phyloP scores from a whole-genome alignment of 768 basidiomycete genomes.

The Filobasidium wieringae region DNA sequence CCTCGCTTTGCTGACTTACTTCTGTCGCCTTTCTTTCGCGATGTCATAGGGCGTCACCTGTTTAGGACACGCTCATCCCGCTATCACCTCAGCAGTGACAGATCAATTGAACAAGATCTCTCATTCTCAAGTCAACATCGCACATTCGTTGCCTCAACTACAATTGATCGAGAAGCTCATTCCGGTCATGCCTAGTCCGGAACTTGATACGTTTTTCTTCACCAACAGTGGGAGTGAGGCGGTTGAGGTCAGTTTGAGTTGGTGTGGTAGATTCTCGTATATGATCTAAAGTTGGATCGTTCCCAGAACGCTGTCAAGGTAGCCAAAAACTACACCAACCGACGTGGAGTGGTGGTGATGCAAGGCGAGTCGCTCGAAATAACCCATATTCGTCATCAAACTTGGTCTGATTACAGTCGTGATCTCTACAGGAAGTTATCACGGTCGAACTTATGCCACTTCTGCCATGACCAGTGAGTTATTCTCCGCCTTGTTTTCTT shows the following conservation, averaged over 20 bases:
- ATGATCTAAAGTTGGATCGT: no score
- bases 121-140: conserved; percentile 54
- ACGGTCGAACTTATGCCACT: conserved; percentile 84
- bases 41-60: background rate
- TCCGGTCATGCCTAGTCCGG: conserved; percentile 79
- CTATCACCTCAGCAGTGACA: conserved; percentile 27
- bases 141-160: conserved; percentile 74
- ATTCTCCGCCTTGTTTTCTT: background rate
- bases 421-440: conserved; percentile 46
- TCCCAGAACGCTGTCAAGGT: conserved; percentile 63
- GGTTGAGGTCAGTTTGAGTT: conserved; percentile 35
- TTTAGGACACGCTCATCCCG: conserved; percentile 29
- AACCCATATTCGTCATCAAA: background rate
- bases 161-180: conserved; percentile 72
- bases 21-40: conserved; percentile 54
- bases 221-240: conserved; percentile 96
- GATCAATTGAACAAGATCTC: conserved; percentile 27
- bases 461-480: conserved; percentile 68
- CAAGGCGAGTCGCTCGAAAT: conserved; percentile 47
- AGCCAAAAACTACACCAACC: conserved; percentile 61
- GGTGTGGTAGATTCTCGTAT: background rate
- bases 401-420: background rate
- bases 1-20: conserved; percentile 43
- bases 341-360: conserved; percentile 82
- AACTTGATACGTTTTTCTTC: conserved; percentile 91